phyloP scores from a whole-genome alignment of 768 basidiomycete genomes.

The Tulasnella sp. region DNA sequence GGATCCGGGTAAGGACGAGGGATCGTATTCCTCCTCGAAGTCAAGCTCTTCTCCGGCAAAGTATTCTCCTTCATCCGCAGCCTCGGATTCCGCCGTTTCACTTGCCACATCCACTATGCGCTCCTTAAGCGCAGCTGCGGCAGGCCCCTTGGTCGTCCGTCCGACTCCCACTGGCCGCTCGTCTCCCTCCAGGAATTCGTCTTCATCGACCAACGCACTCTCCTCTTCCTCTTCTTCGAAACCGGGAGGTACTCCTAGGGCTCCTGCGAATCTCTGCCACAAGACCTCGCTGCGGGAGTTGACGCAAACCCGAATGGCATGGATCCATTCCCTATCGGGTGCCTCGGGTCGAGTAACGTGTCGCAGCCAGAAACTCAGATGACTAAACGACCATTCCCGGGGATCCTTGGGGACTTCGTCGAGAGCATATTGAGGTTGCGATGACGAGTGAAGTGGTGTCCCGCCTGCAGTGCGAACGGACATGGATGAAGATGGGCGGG shows the following conservation, averaged over 20 bases:
- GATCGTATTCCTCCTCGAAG: constrained; percentile 23
- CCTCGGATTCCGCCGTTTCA: not conserved
- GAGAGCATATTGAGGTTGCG: constrained; percentile 32
- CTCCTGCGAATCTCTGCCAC: constrained; percentile 88
- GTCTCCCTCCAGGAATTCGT: constrained; percentile 33
- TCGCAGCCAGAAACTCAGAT: constrained; percentile 67
- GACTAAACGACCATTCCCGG: constrained; percentile 63
- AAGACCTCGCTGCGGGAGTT: constrained; percentile 75
- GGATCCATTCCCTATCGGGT: constrained; percentile 70
- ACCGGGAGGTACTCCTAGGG: constrained; percentile 82
- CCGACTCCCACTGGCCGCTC: constrained; percentile 4
- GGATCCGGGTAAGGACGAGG: constrained; percentile 21
- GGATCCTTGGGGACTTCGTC: constrained; percentile 48
- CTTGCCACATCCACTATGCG: not conserved
- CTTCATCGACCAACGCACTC: constrained; percentile 50
- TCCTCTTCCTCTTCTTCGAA: constrained; percentile 44
- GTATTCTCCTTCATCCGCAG: constrained; percentile 14
- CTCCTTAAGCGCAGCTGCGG: not conserved
- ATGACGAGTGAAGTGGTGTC: constrained; percentile 32
- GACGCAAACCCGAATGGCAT: constrained; percentile 69
- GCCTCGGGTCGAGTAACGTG: constrained; percentile 57
- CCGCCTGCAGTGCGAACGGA: constrained; percentile 35
- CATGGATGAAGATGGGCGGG: constrained; percentile 32
- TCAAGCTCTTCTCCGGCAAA: not conserved
- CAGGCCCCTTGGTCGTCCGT: not conserved